phyloP scores from a whole-genome alignment of 2,329 filamentous ascomycete genomes.

The Penicillium occitanis region DNA sequence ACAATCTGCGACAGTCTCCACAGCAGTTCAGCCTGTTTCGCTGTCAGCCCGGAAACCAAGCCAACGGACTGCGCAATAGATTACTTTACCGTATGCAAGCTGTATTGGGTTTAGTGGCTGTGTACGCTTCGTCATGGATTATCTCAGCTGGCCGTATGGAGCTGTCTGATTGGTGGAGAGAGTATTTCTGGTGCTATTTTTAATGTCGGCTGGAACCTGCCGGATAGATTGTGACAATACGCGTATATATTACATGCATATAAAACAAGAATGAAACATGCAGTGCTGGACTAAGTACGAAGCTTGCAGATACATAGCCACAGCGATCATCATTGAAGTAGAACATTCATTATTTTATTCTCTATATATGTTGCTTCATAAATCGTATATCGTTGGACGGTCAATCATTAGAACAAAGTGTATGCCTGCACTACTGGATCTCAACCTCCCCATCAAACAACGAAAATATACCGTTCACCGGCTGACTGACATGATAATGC shows the following conservation, averaged over 20 bases:
- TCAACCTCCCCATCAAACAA: conserved; percentile 3
- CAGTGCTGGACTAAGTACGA: not conserved
- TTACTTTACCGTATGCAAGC: not conserved
- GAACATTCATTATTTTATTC: not conserved
- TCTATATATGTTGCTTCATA: not conserved
- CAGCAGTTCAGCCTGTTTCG: not conserved
- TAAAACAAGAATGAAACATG: not conserved
- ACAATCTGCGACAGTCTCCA: conserved; percentile 7
- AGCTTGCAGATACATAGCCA: conserved; percentile 4
- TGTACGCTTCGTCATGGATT: conserved; percentile 6
- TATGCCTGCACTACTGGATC: not conserved
- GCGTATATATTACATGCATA: not conserved
- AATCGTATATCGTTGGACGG: not conserved
- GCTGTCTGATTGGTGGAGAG: not conserved
- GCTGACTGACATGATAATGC: conserved; percentile 59
- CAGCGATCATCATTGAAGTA: not conserved
- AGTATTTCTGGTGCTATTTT: not conserved
- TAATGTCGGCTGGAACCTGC: conserved; percentile 6
- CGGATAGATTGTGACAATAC: not conserved
- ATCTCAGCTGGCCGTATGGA: not conserved
- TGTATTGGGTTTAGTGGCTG: conserved; percentile 11
- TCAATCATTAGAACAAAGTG: not conserved
- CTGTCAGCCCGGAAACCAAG: conserved; percentile 11
- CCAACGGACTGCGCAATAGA: not conserved
- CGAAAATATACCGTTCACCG: conserved; percentile 32